Conservation (phyloP, 1,284 basidiomycete species). For the Phylloboletellus chloephorus region DNA sequence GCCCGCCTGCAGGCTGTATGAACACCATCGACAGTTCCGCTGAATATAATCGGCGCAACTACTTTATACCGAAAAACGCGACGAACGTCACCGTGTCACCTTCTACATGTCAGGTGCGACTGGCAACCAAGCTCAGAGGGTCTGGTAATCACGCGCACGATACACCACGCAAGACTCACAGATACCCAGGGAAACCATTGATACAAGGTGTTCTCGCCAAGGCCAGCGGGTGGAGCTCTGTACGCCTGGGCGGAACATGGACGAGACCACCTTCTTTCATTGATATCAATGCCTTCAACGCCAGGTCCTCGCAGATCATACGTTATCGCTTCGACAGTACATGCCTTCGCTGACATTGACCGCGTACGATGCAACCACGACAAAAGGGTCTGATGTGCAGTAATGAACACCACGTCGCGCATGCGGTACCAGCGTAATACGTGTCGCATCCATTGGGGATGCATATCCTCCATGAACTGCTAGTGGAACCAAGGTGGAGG, state of each 20-base stretch:
- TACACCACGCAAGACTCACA: neutral
- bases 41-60: constrained; percentile 22
- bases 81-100: constrained; percentile 12
- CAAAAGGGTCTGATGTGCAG: neutral
- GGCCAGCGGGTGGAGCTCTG: constrained; percentile 1
- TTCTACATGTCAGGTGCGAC: constrained; percentile 7
- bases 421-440: neutral
- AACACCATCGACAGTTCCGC: constrained; percentile 23
- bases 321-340: constrained; percentile 23
- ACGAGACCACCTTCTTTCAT: constrained; percentile 21
- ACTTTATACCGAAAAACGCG: constrained; percentile 9
- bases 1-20: constrained; percentile 8
- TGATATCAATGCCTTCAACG: constrained; percentile 6
- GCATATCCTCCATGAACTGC: neutral
- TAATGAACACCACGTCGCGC: neutral
- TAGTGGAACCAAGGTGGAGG: constrained; percentile 3
- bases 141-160: constrained; percentile 4
- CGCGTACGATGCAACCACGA: neutral
- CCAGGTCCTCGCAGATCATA: constrained; percentile 11
- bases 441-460: neutral
- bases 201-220: constrained; percentile 2
- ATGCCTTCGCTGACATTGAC: constrained; percentile 8
- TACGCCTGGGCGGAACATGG: constrained; percentile 7
- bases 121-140: constrained; percentile 2
- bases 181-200: neutral